Evolutionary conservation across 768 basidiomycete genomes (phyloP).

Genomic region (Mycena olivaceomarginata): DNA sequence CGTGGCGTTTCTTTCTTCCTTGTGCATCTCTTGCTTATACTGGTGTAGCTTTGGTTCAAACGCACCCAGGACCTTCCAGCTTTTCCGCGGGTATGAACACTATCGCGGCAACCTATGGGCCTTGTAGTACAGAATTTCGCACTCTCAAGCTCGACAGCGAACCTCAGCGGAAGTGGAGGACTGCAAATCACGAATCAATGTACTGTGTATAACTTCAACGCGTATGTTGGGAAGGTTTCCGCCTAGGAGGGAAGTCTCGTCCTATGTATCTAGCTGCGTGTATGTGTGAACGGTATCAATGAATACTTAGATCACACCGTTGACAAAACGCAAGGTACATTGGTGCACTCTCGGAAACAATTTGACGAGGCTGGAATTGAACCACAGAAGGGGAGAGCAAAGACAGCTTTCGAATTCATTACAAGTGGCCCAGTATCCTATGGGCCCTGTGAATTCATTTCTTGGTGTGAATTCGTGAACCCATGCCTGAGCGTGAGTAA

Average conservation of each 20-base stretch:
- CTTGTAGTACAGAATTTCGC: not conserved
- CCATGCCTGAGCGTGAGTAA: too few species aligned
- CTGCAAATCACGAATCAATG: not conserved
- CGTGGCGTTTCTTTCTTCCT: not conserved
- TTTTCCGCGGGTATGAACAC: not conserved
- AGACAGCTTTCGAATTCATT: too few species aligned
- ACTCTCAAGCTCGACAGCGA: not conserved
- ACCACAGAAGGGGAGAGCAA: too few species aligned
- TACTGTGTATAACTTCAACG: slow-evolving; percentile 8
- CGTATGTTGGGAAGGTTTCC: not conserved
- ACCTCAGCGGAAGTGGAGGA: not conserved
- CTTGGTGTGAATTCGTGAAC: too few species aligned
- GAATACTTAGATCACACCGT: too few species aligned
- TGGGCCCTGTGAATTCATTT: too few species aligned
- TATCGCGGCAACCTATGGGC: not conserved
- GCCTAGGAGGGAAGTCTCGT: not conserved
- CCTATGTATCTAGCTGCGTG: too few species aligned
- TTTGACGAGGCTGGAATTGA: too few species aligned
- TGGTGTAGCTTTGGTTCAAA: not conserved
- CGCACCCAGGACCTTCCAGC: not conserved
- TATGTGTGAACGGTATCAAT: too few species aligned
- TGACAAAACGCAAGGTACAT: too few species aligned
- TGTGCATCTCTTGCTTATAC: not conserved
- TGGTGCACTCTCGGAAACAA: too few species aligned
- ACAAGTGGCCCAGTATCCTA: too few species aligned